Evolutionary conservation across 208 protist species (phyloP).

Genomic region (Leptomonas seymouri): DNA sequence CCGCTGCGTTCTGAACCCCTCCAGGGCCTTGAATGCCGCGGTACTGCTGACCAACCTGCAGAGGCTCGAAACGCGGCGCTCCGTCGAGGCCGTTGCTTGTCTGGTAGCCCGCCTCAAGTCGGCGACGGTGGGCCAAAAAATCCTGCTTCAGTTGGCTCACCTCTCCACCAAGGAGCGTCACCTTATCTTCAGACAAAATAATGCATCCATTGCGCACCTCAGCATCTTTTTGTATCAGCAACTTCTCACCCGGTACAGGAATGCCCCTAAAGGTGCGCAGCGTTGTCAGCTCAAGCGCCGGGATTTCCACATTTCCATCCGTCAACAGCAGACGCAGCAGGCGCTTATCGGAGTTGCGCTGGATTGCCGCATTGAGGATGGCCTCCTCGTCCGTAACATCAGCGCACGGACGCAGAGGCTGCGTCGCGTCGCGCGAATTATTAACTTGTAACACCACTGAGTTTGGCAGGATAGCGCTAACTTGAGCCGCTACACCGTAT

Average conservation of each 20-base stretch:
- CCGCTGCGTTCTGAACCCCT: not conserved
- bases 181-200: slow-evolving; percentile 66
- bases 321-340: slow-evolving; percentile 75
- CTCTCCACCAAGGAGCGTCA: slow-evolving; percentile 66
- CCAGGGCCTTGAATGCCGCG: not conserved
- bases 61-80: slow-evolving; percentile 73
- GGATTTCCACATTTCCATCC: slow-evolving; percentile 71
- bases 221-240: slow-evolving; percentile 62
- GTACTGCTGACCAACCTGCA: slow-evolving; percentile 47
- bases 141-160: slow-evolving; percentile 77
- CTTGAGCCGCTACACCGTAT: slow-evolving; percentile 54
- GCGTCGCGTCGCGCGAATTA: slow-evolving; percentile 75
- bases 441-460: slow-evolving; percentile 78
- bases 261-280: slow-evolving; percentile 60
- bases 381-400: slow-evolving; percentile 63
- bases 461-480: slow-evolving; percentile 37
- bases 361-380: slow-evolving; percentile 41
- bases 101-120: slow-evolving; percentile 52
- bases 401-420: slow-evolving; percentile 76
- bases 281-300: slow-evolving; percentile 76
- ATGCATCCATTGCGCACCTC: slow-evolving; percentile 78
- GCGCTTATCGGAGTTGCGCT: slow-evolving; percentile 53
- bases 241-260: slow-evolving; percentile 76
- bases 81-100: slow-evolving; percentile 60
- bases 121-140: slow-evolving; percentile 54